Conservation (phyloP, 2,329 filamentous ascomycete species). For the Scleromitrula shiraiana region DNA sequence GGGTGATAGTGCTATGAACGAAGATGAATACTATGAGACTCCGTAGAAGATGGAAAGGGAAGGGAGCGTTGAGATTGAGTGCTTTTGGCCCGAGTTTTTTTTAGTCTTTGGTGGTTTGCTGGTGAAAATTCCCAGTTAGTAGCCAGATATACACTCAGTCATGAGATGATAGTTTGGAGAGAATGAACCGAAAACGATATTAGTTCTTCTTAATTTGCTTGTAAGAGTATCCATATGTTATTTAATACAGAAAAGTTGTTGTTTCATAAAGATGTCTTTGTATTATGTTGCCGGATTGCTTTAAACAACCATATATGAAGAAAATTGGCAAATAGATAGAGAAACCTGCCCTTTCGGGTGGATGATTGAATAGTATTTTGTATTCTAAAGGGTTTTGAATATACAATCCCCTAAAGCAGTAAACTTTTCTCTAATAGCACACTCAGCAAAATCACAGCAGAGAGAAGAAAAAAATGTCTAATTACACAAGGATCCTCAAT, state of each 20-base stretch:
- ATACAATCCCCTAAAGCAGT: background rate
- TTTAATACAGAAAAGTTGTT: background rate
- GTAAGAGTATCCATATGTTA: background rate
- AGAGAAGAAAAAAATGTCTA: slow-evolving; percentile 9
- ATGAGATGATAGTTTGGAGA: too few species aligned
- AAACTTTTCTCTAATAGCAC: slow-evolving; percentile 11
- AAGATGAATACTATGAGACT: background rate
- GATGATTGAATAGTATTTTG: slow-evolving; percentile 4
- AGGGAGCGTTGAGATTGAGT: background rate
- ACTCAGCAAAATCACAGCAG: slow-evolving; percentile 7
- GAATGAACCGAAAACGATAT: too few species aligned
- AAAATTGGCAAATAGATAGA: background rate
- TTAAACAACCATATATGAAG: background rate
- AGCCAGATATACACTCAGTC: too few species aligned
- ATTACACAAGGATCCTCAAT: slow-evolving; percentile 6
- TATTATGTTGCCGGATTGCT: background rate
- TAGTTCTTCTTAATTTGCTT: too few species aligned
- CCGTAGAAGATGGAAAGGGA: background rate
- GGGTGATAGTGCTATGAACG: background rate
- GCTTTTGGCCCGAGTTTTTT: background rate
- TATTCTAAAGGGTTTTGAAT: background rate
- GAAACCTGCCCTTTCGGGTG: slow-evolving; percentile 5
- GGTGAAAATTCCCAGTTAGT: too few species aligned
- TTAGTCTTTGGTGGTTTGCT: too few species aligned
- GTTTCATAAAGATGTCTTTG: background rate